Base-by-base conservation (phyloP, 2,329 filamentous ascomycete genomes). In the Teratosphaeria viscida region DNA sequence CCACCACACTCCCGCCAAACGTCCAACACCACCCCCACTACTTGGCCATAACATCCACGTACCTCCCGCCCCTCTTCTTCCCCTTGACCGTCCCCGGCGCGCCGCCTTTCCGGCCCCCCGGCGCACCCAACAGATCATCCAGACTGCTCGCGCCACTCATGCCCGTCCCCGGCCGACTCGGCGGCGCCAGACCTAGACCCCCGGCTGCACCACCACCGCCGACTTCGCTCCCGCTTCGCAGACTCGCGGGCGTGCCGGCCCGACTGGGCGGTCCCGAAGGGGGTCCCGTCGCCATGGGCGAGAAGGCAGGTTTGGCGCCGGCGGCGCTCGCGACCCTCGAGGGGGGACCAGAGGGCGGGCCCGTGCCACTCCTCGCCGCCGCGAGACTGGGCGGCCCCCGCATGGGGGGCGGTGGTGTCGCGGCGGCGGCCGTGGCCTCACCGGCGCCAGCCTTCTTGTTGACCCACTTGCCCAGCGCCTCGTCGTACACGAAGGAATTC, bases 401-500 rank as follows among this genome's bases (percentile, higher is more conserved):
- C 53, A 55, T 55, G 0, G 92, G 92, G 1, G 94, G 92, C 1
- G 92, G 89, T 0, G 91, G 85, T 1, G 85, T 85, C 54, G 78
- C 71, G n/a, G 77, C 74, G 27, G 81, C 78, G 63, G 84, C 82
- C 8, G 32, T 16, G 10, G 82, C 77, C 29, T 81, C 77, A 8
- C 88, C 86, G 7, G 83, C 82, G 14, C 77, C 78, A 12, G 86
- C 86, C 72, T 96, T 96, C 79, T 96, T 96, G 78, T 99, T 97
- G 72, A 99, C 81, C 95, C 95, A 99, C 72, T 94, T 91, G 78
- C 95, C 95, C 57, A 96, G 82, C n/a, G 96, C 89, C 2, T 91
- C 88, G 70, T 99, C 94, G 69, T 94, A 99, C 66, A 92, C 87
- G 74, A 99, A 96, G 54, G 86, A 90, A 73, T 85, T 96, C 70